Conservation (phyloP, 2,329 filamentous ascomycete genomes). For the Xylaria sp. region DNA sequence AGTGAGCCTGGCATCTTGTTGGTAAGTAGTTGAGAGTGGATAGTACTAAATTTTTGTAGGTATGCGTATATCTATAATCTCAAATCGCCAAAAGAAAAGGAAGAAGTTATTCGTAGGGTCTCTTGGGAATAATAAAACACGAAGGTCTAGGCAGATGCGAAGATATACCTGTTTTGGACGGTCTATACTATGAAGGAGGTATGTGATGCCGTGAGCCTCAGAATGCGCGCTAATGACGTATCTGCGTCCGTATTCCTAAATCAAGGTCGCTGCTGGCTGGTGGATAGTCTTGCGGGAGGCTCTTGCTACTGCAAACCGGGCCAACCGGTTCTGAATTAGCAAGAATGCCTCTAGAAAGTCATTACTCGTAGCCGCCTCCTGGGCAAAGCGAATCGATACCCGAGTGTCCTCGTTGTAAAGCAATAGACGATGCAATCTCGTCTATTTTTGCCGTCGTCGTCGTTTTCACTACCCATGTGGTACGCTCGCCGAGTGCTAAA, state of each 20-base stretch:
- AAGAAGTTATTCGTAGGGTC: background rate
- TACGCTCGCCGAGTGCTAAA: no score
- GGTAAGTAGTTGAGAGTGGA: background rate
- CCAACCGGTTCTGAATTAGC: background rate
- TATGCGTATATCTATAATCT: conserved; percentile 7
- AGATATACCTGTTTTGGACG: background rate
- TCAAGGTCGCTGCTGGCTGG: background rate
- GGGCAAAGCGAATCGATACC: background rate
- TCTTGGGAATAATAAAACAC: background rate
- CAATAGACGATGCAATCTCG: background rate
- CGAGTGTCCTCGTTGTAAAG: background rate
- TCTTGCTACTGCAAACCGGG: background rate
- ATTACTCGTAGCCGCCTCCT: background rate
- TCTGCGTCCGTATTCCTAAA: conserved; percentile 7
- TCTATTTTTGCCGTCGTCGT: background rate
- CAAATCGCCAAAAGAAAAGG: background rate
- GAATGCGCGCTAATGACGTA: conserved; percentile 32
- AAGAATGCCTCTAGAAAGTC: background rate
- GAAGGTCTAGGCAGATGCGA: conserved; percentile 6
- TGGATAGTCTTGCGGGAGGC: no score
- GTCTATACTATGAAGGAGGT: background rate
- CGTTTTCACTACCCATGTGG: background rate
- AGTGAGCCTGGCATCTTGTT: conserved; percentile 57
- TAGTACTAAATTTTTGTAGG: background rate
- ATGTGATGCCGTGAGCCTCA: conserved; percentile 11